Conservation (phyloP, 2,329 filamentous ascomycete species). For the Botrytis porri region DNA sequence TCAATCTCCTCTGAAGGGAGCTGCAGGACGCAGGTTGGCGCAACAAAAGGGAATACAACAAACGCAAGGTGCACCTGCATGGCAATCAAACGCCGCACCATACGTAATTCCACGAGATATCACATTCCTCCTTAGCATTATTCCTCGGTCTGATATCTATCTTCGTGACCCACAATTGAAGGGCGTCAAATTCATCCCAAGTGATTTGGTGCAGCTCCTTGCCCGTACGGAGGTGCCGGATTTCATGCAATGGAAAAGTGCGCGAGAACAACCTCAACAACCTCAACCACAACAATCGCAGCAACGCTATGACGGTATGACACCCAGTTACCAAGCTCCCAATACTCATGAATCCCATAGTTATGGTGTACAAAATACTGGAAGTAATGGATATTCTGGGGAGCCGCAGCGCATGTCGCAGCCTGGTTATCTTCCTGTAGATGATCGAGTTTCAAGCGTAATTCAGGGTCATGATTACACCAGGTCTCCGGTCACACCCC, state of each 20-base stretch:
- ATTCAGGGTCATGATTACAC: conserved; percentile 20
- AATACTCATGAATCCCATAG: conserved; percentile 12
- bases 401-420: not conserved
- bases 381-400: conserved; percentile 14
- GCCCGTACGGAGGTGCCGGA: conserved; percentile 65
- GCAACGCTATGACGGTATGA: conserved; percentile 35
- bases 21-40: conserved; percentile 79
- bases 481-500: conserved; percentile 13
- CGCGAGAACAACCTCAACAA: conserved; percentile 33
- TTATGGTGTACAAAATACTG: not conserved
- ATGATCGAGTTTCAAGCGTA: conserved; percentile 22
- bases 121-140: conserved; percentile 58
- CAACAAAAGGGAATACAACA: conserved; percentile 60
- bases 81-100: conserved; percentile 38
- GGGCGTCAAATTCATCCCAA: conserved; percentile 58
- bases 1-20: conserved; percentile 90
- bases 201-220: conserved; percentile 71
- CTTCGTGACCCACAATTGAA: conserved; percentile 48
- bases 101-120: conserved; percentile 70
- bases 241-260: conserved; percentile 52
- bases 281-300: not conserved
- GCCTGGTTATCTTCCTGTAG: conserved; percentile 10
- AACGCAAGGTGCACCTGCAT: conserved; percentile 42
- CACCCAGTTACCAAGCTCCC: conserved; percentile 19
- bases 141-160: conserved; percentile 65